Evolutionary conservation across 2,329 filamentous ascomycete species (phyloP), one percentile per base, ranked within the genome.

Genomic region (Aspergillus terreus): DNA sequence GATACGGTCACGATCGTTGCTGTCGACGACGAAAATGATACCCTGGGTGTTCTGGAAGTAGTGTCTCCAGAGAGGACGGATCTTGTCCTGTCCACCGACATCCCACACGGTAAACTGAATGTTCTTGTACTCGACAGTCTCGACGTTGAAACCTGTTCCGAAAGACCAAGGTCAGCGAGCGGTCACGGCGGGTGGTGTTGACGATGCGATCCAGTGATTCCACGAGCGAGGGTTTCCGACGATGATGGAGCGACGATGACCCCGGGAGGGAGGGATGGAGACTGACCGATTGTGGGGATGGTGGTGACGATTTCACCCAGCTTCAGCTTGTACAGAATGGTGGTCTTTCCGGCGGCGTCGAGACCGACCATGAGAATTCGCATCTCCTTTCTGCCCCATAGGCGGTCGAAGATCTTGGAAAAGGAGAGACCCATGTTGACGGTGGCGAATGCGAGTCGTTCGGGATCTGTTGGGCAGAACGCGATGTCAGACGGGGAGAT

Each of bases 361-460:
- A 99, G 86, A 84, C 94, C 94, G 68, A 99, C 92, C 94, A 99
- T 99, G 78, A 99, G 78, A 81, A 99, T 96, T 83, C 94, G 87
- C 94, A 99, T 99, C 86, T 99, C 94, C 87, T 97, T 97, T 88
- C 96, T 96, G 72, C 92, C 91, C 87, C 90, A 96, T 77, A 97
- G 84, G 81, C 87, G 86, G 75, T 95, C 90, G 77, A 97, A 94
- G 73, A 97, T 76, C 84, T 94, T 96, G 70, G 92, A 97, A 80
- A 97, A 90, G 73, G 88, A 85, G 77, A 97, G 84, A 95, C 94
- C 94, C 94, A 99, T 99, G 78, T 77, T 92, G 72, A 71, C 67
- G 68, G 71, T 71, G 69, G 63, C 61, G 62, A 60, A 57, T 55
- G 57, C 47, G 52, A 52, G 54, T 59, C 55, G 48, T 59, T 54